These are phyloP conservation scores for Glycine latifolia DNA, from an alignment of 306 rosid species.

Conservation along the genomic window DNA sequence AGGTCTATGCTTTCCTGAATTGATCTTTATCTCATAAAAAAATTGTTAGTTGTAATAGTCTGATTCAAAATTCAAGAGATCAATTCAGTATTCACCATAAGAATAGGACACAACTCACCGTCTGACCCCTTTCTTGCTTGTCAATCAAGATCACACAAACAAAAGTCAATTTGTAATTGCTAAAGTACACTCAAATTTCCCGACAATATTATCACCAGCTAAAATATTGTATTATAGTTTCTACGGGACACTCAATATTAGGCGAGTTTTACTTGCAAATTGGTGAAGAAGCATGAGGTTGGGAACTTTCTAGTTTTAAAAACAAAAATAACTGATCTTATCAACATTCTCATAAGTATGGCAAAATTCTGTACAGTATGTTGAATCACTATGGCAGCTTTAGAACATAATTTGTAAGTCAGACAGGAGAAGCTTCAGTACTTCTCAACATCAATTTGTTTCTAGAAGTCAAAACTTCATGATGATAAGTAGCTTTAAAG, in stretches of 20 bases:
- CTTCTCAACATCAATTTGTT: neutral
- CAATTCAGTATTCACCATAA: neutral
- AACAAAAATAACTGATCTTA: neutral
- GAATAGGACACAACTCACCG: neutral
- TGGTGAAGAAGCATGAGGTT: neutral
- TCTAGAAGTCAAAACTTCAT: slow-evolving; percentile 28
- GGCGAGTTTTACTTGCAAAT: neutral
- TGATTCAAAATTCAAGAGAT: neutral
- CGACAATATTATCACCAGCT: neutral
- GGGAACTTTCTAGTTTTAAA: neutral
- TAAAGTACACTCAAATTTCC: neutral
- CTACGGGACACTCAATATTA: neutral
- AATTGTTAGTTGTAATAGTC: too few relatives aligned
- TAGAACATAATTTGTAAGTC: slow-evolving; percentile 1
- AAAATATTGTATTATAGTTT: neutral
- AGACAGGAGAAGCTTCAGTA: slow-evolving; percentile 30
- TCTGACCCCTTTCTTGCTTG: neutral
- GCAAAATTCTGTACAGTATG: slow-evolving; percentile 38
- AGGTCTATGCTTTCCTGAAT: too few relatives aligned
- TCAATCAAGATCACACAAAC: neutral
- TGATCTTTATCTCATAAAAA: too few relatives aligned
- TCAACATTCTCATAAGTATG: neutral
- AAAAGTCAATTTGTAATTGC: neutral
- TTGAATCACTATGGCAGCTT: neutral
- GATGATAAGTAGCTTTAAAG: slow-evolving; percentile 16